Conservation (phyloP, 257 asterid species). For the Solanum arcanum region DNA sequence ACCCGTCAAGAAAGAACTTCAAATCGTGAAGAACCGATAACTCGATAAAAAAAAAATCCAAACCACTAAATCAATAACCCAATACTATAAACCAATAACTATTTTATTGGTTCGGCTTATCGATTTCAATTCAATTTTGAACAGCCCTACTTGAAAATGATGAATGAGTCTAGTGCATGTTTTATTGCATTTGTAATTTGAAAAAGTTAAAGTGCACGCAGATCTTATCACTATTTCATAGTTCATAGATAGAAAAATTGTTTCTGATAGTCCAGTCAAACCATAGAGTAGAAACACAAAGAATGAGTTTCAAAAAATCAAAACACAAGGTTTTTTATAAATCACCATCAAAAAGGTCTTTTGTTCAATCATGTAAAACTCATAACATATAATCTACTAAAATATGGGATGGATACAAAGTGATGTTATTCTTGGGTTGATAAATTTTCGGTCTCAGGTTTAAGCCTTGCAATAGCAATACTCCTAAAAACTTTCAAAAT, state of each 20-base stretch:
- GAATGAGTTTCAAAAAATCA: not conserved
- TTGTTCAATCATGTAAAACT: not conserved
- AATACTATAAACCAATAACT: no score
- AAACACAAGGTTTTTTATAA: not conserved
- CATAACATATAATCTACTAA: not conserved
- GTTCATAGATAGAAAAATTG: not conserved
- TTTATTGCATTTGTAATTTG: not conserved
- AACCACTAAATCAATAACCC: no score
- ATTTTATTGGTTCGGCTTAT: no score
- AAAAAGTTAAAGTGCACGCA: not conserved
- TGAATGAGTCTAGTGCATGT: not conserved
- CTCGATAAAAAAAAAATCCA: no score
- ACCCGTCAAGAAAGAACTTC: no score
- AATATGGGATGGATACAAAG: not conserved
- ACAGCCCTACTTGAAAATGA: not conserved
- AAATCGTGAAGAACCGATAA: no score
- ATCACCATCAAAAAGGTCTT: not conserved
- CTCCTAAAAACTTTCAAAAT: slow-evolving; percentile 46
- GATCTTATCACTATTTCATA: no score
- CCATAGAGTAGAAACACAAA: not conserved
- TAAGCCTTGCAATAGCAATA: slow-evolving; percentile 1
- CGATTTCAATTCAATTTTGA: no score
- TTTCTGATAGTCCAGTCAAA: not conserved
- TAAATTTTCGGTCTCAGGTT: slow-evolving; percentile 4
- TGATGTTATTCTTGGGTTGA: not conserved